Conservation (phyloP, 1,139 yeast genomes). For the Suhomyces anneliseae region DNA sequence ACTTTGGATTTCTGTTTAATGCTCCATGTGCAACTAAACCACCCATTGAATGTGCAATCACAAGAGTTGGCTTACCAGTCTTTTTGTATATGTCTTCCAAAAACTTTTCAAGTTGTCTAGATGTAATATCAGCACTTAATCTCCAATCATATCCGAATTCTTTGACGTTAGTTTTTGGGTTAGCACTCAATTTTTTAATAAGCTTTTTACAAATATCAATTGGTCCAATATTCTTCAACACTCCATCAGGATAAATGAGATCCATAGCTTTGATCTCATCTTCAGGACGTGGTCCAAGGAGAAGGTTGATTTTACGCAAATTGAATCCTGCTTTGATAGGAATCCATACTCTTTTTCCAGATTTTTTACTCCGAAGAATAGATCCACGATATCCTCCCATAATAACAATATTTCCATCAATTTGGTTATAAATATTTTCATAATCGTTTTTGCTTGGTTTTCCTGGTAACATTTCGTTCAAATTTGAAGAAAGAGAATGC, state of each 20-base stretch:
- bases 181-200: constrained; percentile 52
- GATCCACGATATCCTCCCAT: constrained; percentile 91
- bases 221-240: constrained; percentile 83
- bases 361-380: constrained; percentile 63
- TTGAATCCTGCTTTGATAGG: constrained; percentile 86
- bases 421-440: constrained; percentile 38
- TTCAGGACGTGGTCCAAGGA: constrained; percentile 68
- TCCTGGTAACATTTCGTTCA: constrained; percentile 39
- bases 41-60: constrained; percentile 93
- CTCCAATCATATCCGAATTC: constrained; percentile 95
- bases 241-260: constrained; percentile 68
- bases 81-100: constrained; percentile 41
- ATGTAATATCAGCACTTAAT: constrained; percentile 56
- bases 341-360: constrained; percentile 75
- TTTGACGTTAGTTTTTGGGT: constrained; percentile 62
- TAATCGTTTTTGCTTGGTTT: constrained; percentile 22
- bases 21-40: constrained; percentile 83
- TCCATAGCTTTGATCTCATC: constrained; percentile 57
- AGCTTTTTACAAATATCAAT: constrained; percentile 72
- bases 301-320: constrained; percentile 63
- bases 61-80: constrained; percentile 57
- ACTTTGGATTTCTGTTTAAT: constrained; percentile 62
- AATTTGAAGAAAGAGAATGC: constrained; percentile 56
- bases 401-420: constrained; percentile 75
- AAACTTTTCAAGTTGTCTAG: constrained; percentile 50